phyloP scores from a whole-genome alignment of 331 rosid genomes.

The Acacia pycnantha region DNA sequence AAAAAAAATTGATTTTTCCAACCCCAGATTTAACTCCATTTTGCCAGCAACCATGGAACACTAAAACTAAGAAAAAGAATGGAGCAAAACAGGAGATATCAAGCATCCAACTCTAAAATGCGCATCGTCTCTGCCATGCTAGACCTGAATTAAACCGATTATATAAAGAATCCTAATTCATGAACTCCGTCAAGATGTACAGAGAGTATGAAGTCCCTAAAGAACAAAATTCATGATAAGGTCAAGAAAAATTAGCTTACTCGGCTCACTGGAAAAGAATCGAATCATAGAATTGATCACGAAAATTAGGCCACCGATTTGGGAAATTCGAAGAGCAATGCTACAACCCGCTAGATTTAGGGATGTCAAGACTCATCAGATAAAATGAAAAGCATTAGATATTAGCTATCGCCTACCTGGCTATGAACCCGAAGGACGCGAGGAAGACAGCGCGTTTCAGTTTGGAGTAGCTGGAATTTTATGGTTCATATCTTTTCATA shows the following conservation, averaged over 20 bases:
- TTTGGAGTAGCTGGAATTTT: background rate
- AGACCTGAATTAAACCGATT: slow-evolving; percentile 14
- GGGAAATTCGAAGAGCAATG: slow-evolving; percentile 10
- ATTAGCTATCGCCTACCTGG: slow-evolving; percentile 49
- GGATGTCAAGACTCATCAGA: slow-evolving; percentile 43
- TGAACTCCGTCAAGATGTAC: slow-evolving; percentile 31
- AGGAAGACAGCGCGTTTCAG: background rate
- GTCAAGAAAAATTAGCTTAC: background rate
- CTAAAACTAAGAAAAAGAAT: background rate
- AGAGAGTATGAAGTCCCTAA: slow-evolving; percentile 12
- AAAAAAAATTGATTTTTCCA: background rate
- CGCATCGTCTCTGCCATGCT: slow-evolving; percentile 1
- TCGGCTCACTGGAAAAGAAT: background rate
- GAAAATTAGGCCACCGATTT: slow-evolving; percentile 25
- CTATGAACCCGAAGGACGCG: slow-evolving; percentile 51
- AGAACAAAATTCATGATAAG: background rate
- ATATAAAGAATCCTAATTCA: background rate
- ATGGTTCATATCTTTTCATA: background rate
- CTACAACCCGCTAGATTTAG: slow-evolving; percentile 65
- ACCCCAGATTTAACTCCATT: background rate
- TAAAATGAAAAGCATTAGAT: slow-evolving; percentile 24
- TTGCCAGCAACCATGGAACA: background rate
- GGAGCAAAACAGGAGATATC: background rate
- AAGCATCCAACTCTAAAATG: background rate
- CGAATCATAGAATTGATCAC: background rate